A percentile compares a stretch with the other conserved stretches of the same genome.
Evolutionary conservation across 768 basidiomycete genomes (phyloP).

Genomic region (Boletales sp.): DNA sequence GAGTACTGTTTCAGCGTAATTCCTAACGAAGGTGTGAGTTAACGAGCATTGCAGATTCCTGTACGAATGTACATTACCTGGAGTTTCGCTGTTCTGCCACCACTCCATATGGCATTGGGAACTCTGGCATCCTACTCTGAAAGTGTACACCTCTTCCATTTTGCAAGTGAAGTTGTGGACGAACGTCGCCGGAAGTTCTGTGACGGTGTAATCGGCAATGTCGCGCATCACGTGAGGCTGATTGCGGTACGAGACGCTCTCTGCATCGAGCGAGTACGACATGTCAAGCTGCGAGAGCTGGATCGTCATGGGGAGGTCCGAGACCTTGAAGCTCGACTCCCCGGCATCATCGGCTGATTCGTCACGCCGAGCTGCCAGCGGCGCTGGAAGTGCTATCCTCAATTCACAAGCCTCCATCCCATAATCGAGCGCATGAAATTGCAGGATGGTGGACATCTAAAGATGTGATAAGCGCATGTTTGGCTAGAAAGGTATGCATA

Average conservation of each 20-base stretch:
- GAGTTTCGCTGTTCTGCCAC: slow-evolving; percentile 1
- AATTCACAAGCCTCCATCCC: slow-evolving; percentile 5
- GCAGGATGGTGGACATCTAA: slow-evolving; percentile 4
- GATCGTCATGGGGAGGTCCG: neutral
- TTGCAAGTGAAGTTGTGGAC: slow-evolving; percentile 4
- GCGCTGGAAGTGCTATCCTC: neutral
- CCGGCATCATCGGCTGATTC: neutral
- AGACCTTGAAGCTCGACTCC: neutral
- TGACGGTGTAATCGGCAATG: neutral
- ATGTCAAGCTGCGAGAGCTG: slow-evolving; percentile 3
- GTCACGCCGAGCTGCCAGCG: neutral
- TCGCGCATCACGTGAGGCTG: slow-evolving; percentile 1
- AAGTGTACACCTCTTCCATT: slow-evolving; percentile 5
- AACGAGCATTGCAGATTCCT: too few relatives aligned
- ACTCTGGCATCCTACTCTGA: slow-evolving; percentile 4
- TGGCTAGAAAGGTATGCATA: neutral
- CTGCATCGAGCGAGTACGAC: neutral
- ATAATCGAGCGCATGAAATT: slow-evolving; percentile 5
- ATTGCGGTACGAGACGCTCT: slow-evolving; percentile 1
- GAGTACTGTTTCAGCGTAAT: too few relatives aligned
- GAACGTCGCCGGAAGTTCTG: neutral
- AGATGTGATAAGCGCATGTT: neutral
- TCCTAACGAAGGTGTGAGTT: too few relatives aligned
- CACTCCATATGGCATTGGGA: slow-evolving; percentile 4
- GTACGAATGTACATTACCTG: neutral